Conservation (phyloP, 495 filamentous ascomycete species). For the Mycothermus thermophilus region DNA sequence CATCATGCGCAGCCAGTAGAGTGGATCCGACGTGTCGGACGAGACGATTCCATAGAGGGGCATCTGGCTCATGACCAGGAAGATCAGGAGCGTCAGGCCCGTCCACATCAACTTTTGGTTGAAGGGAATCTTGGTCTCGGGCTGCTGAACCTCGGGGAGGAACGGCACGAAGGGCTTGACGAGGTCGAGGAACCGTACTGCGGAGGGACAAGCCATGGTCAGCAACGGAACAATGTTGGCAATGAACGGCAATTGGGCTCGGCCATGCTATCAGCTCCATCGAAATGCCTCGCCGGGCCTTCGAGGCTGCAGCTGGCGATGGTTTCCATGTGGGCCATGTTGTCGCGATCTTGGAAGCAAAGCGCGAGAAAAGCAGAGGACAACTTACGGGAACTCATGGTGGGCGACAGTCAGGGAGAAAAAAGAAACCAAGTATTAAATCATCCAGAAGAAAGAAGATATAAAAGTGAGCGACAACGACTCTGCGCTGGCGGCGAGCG, state of each 20-base stretch:
- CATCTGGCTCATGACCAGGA: slow-evolving; percentile 99
- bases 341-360: background rate
- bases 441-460: slow-evolving; percentile 27
- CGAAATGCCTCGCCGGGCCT: no score
- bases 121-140: slow-evolving; percentile 93
- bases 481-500: slow-evolving; percentile 19
- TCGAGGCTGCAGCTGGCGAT: no score
- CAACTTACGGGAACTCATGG: slow-evolving; percentile 44
- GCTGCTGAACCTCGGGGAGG: slow-evolving; percentile 95
- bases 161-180: slow-evolving; percentile 99
- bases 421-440: slow-evolving; percentile 30
- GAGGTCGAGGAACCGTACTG: slow-evolving; percentile 98
- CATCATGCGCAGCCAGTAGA: slow-evolving; percentile 99
- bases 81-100: slow-evolving; percentile 88
- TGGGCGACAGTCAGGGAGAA: slow-evolving; percentile 26
- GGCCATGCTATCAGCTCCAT: no score
- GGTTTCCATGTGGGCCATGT: no score
- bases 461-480: slow-evolving; percentile 26
- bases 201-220: no score
- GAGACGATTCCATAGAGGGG: slow-evolving; percentile 92
- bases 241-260: no score
- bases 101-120: slow-evolving; percentile 99
- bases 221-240: no score
- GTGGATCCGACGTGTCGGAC: slow-evolving; percentile 89
- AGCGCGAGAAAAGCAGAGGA: background rate